Evolutionary conservation across 2,329 filamentous ascomycete species (phyloP).

Genomic region (Claviceps sp.): DNA sequence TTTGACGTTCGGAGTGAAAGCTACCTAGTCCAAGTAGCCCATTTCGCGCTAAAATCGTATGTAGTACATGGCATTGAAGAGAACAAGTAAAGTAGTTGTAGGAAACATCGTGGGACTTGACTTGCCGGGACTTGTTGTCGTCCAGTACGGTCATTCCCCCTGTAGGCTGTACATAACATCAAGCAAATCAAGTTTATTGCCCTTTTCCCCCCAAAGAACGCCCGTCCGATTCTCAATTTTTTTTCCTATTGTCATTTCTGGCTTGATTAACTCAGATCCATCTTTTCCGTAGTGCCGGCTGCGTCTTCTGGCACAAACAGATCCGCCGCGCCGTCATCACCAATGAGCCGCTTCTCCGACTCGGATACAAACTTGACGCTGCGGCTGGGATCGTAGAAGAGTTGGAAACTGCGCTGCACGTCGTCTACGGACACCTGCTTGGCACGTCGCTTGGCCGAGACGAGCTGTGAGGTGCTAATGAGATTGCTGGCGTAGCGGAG

Average conservation of each 20-base stretch:
- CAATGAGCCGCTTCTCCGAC: slow-evolving; percentile 86
- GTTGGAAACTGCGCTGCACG: slow-evolving; percentile 81
- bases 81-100: too few species aligned
- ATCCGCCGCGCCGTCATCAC: slow-evolving; percentile 68
- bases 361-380: slow-evolving; percentile 85
- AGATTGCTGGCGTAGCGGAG: slow-evolving; percentile 95
- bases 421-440: slow-evolving; percentile 78
- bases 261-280: slow-evolving; percentile 28
- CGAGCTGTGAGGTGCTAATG: slow-evolving; percentile 83
- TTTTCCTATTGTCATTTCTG: neutral
- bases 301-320: slow-evolving; percentile 36
- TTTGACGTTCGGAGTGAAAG: too few species aligned
- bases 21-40: too few species aligned
- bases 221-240: neutral
- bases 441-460: slow-evolving; percentile 72
- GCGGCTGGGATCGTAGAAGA: slow-evolving; percentile 82
- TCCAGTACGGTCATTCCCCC: too few species aligned
- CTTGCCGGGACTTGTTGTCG: too few species aligned
- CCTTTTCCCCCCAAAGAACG: neutral
- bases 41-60: too few species aligned
- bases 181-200: neutral
- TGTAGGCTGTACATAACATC: too few species aligned
- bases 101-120: too few species aligned
- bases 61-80: too few species aligned
- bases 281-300: slow-evolving; percentile 27